These are phyloP conservation scores for Bacterosira constricta DNA, from an alignment of 108 stramenopile species.

Conservation along the genomic window DNA sequence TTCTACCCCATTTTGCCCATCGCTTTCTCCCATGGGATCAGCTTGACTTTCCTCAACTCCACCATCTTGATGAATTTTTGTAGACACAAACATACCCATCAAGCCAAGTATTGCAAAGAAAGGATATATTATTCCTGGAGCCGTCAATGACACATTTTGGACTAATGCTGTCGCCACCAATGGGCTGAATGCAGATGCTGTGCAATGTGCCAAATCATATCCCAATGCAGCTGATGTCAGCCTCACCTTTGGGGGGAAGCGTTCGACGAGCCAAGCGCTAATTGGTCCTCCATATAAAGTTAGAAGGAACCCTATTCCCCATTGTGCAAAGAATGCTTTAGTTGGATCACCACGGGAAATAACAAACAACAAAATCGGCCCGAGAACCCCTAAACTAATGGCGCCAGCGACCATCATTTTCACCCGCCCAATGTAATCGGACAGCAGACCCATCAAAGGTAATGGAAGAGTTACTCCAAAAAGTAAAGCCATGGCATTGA, in stretches of 20 bases:
- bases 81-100: constrained; percentile 30
- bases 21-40: background rate
- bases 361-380: constrained; percentile 47
- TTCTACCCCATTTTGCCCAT: background rate
- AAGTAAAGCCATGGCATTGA: constrained; percentile 58
- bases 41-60: constrained; percentile 2
- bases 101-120: constrained; percentile 41
- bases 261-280: constrained; percentile 66
- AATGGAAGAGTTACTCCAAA: constrained; percentile 54
- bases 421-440: constrained; percentile 52
- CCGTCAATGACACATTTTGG: constrained; percentile 30
- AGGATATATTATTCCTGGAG: constrained; percentile 54
- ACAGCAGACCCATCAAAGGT: constrained; percentile 54
- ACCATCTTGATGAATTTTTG: constrained; percentile 15
- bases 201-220: constrained; percentile 65
- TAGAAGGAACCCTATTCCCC: constrained; percentile 47
- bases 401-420: constrained; percentile 52
- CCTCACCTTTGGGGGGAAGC: constrained; percentile 52
- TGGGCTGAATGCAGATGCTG: constrained; percentile 62
- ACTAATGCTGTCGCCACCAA: constrained; percentile 59
- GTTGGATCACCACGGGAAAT: constrained; percentile 44
- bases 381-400: constrained; percentile 38
- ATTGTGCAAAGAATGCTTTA: constrained; percentile 56
- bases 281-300: constrained; percentile 64
- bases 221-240: constrained; percentile 62